Conservation (phyloP, 2,329 filamentous ascomycete species). For the Exophiala bonariae region DNA sequence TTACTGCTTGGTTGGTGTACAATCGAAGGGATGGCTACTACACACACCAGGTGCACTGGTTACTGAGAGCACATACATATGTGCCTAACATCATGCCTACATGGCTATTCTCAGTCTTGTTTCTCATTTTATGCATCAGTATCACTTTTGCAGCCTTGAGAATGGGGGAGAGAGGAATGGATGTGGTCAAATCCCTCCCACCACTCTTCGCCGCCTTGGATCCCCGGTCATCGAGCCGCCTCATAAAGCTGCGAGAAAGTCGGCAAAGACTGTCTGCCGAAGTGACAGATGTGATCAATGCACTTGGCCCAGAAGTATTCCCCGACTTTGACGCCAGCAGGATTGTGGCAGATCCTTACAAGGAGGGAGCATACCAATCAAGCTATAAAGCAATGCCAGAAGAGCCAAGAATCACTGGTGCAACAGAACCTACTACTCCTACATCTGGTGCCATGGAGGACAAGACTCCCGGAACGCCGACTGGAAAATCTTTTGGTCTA, state of each 20-base stretch:
- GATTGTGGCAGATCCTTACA: slow-evolving; percentile 59
- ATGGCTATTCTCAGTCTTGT: slow-evolving; percentile 71
- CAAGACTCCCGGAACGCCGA: slow-evolving; percentile 30
- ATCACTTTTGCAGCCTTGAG: slow-evolving; percentile 92
- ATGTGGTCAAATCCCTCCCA: slow-evolving; percentile 91
- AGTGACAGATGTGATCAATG: slow-evolving; percentile 92
- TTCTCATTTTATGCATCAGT: slow-evolving; percentile 77
- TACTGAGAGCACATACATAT: slow-evolving; percentile 63
- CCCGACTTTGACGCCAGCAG: slow-evolving; percentile 86
- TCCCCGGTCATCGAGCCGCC: slow-evolving; percentile 79
- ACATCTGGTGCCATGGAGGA: slow-evolving; percentile 29
- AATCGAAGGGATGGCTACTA: slow-evolving; percentile 82
- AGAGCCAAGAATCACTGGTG: slow-evolving; percentile 30
- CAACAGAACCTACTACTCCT: slow-evolving; percentile 31
- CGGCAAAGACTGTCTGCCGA: slow-evolving; percentile 74
- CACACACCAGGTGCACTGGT: slow-evolving; percentile 76
- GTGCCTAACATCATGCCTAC: slow-evolving; percentile 78
- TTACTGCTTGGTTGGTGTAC: slow-evolving; percentile 75
- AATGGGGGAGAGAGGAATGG: slow-evolving; percentile 98
- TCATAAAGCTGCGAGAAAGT: slow-evolving; percentile 72
- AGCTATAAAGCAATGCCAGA: slow-evolving; percentile 26
- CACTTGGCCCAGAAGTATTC: slow-evolving; percentile 91
- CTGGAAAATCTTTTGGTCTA: slow-evolving; percentile 38
- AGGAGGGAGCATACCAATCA: slow-evolving; percentile 33
- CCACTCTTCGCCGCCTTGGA: slow-evolving; percentile 83